These are phyloP conservation scores for Wickerhamomyces chaumierensis DNA, from an alignment of 805 yeast species.

Conservation along the genomic window DNA sequence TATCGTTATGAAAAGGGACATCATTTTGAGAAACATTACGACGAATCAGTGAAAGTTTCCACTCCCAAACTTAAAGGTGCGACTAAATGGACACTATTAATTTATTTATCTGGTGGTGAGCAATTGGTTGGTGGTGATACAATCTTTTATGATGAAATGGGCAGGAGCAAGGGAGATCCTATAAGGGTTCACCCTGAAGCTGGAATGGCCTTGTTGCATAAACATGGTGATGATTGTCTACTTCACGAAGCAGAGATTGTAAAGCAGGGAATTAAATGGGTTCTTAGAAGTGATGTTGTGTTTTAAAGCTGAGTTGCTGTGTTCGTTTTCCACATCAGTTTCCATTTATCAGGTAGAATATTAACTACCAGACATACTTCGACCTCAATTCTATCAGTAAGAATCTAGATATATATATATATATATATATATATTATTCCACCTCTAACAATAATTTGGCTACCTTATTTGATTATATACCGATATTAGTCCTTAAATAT, in stretches of 20 bases:
- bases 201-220: conserved; percentile 51
- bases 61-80: conserved; percentile 22
- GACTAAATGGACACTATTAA: conserved; percentile 49
- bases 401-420: too few species aligned
- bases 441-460: too few species aligned
- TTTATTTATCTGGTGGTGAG: conserved; percentile 46
- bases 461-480: too few species aligned
- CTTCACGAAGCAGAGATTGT: conserved; percentile 48
- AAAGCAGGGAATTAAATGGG: conserved; percentile 46
- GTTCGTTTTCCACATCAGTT: too few species aligned
- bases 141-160: conserved; percentile 37
- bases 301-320: too few species aligned
- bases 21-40: conserved; percentile 50
- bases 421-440: too few species aligned
- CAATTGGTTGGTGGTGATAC: conserved; percentile 53
- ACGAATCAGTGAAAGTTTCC: conserved; percentile 36
- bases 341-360: too few species aligned
- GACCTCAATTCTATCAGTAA: too few species aligned
- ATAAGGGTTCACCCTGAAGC: conserved; percentile 33
- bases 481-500: too few species aligned
- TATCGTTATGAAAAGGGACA: conserved; percentile 48
- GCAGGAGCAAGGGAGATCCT: conserved; percentile 13
- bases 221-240: conserved; percentile 56
- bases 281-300: conserved; percentile 46
- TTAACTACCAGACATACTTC: too few species aligned